Base-by-base conservation (phyloP, 2,329 filamentous ascomycete species). In the Sclerotinia sclerotiorum region DNA sequence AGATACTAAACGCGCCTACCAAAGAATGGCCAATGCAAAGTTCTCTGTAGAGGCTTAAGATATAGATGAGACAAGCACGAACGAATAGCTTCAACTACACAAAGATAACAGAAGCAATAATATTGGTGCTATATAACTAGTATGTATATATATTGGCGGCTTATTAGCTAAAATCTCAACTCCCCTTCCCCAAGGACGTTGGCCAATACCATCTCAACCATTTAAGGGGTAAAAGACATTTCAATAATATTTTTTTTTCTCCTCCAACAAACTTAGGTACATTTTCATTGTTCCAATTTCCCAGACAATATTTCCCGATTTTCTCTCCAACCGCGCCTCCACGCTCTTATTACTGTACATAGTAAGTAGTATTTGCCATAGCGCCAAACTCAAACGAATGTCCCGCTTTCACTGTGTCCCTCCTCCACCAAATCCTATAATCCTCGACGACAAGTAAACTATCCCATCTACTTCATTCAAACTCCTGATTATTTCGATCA, bases 351-450 rank as follows among this genome's bases (percentile, higher is more conserved):
- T 62, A 51, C 13, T 35, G 8, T 35, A 35, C 35, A 8, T 35
- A 35, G 35, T 35, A 35, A 49, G 29, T 51, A 51, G 60, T 39
- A 39, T 17, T 15, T 51, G 49, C 65, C 48, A 61, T 62, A 67
- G 65, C 65, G 65, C 65, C 65, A 62, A 67, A 67, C 46, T 48
- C 56, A 62, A 67, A 67, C 65, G 65, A 62, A 24, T 67, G 65
- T 67, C 65, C 65, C 65, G 65, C 65, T 62, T 67, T 67, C 65
- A 67, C 65, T 67, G 54, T 61, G 65, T 67, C 65, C 65, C 56
- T 67, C 65, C 65, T 67, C 65, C 65, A 62, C 57, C 56, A 44
- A 67, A 54, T 67, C 65, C 56, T 44, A 67, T 42, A 54, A 67
- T 52, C 24, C 24, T 67, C 65, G 19, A 67, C 57, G 46, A 67